Evolutionary conservation across 2,329 filamentous ascomycete genomes (phyloP), one percentile per base, ranked within the genome.

Genomic region (Sordariomycetes sp.): DNA sequence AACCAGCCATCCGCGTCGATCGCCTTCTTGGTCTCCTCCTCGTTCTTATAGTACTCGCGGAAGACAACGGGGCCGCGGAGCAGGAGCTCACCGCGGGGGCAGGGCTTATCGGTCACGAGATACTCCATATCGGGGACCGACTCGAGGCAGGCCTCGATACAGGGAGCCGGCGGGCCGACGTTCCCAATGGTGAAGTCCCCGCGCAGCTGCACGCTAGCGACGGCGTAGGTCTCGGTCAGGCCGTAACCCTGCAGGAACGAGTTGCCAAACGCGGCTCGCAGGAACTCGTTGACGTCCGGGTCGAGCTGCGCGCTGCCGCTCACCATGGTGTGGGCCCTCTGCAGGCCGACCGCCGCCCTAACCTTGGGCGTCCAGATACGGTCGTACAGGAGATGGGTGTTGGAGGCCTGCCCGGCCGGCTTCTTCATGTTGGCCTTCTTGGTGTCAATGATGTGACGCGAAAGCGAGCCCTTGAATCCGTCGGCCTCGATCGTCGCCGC

Each of bases 121-220:
- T 99, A 99, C 59, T 97, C 93, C 80, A 97, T 93, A 62, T 97
- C 93, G 1, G 93, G 92, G 7, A 95, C 88, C 57, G 92, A 95
- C 69, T 87, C 78, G 59, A 97, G 79, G 70, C 92, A 96, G 54
- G 86, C 75, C 75, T 99, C 94, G 10, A 80, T 72, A 60, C 78
- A 79, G 8, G 85, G 78, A 61, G 82, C 79, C 0, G 91, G 79
- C 5, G 81, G 84, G 57, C 94, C 94, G 64, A 93, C 93, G 73
- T 91, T 96, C 61, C 90, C 91, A 4, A 86, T 76, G 10, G 79
- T 81, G 68, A 89, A 85, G 70, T 99, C 94, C 53, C 80, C 79
- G 2, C 76, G 70, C 12, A 82, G 66, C 74, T 97, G 94, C 40
- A 83, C 81, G 14, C 87, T 79, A 24, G 82, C 84, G 34, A 87